These are phyloP conservation scores for Davidsoniella virescens DNA, from an alignment of 2,329 filamentous ascomycete genomes.

Conservation along the genomic window DNA sequence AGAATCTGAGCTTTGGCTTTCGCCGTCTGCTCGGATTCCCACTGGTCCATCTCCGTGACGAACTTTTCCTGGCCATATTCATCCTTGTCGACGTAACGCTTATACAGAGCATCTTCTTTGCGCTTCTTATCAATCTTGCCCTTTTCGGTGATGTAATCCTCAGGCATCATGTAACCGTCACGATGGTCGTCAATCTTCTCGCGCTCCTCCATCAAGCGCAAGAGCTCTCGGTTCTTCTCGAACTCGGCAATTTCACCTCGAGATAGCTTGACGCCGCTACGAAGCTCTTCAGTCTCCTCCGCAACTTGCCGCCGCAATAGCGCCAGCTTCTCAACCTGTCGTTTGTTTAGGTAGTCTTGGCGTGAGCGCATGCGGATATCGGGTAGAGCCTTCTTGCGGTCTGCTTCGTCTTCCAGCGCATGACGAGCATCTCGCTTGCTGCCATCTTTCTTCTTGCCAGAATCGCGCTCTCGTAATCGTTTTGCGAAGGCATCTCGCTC, in stretches of 20 bases:
- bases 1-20: constrained; percentile 80
- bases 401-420: constrained; percentile 36
- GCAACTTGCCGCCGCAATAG: constrained; percentile 79
- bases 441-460: constrained; percentile 49
- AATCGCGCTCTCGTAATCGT: constrained; percentile 55
- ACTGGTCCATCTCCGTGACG: constrained; percentile 87
- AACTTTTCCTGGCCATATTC: constrained; percentile 79
- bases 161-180: constrained; percentile 84
- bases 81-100: constrained; percentile 74
- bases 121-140: constrained; percentile 74
- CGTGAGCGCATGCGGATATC: constrained; percentile 71
- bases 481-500: constrained; percentile 72
- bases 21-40: constrained; percentile 77
- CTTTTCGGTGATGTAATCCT: constrained; percentile 89
- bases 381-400: constrained; percentile 54
- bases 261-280: constrained; percentile 58
- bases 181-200: constrained; percentile 77
- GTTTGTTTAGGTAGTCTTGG: constrained; percentile 86
- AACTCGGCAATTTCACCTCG: constrained; percentile 76
- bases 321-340: constrained; percentile 70
- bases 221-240: constrained; percentile 66
- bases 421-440: constrained; percentile 32
- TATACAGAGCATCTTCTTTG: constrained; percentile 81
- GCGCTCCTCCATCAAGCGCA: constrained; percentile 70
- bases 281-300: constrained; percentile 70